Percentiles rank a stretch among this genome's conserved stretches.
These are phyloP conservation scores for Entophlyctis luteolus DNA, from an alignment of 192 early-diverging fungal genomes.

Conservation along the genomic window DNA sequence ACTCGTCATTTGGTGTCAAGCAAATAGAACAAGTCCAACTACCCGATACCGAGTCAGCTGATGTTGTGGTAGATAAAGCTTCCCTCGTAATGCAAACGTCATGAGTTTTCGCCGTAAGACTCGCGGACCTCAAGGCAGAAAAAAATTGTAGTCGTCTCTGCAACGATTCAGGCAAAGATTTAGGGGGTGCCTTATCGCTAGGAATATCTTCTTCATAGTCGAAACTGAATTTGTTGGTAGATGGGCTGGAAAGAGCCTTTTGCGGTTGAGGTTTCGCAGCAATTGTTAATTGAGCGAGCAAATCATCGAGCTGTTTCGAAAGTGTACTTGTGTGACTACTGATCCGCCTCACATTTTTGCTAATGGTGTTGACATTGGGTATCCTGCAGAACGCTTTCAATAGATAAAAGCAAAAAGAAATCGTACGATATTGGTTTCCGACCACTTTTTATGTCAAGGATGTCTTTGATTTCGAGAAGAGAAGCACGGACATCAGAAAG, in stretches of 20 bases:
- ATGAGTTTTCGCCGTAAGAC: too few species aligned
- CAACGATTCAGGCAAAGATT: too few species aligned
- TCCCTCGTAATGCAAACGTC: too few species aligned
- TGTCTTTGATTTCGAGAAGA: slow-evolving; percentile 17
- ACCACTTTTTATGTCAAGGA: slow-evolving; percentile 6
- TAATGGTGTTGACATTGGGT: slow-evolving; percentile 14
- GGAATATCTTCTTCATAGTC: too few species aligned
- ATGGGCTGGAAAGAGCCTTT: too few species aligned
- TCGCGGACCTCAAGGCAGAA: too few species aligned
- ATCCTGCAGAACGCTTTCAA: not conserved
- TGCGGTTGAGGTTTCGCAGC: not conserved
- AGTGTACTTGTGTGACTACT: slow-evolving; percentile 6
- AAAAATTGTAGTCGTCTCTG: too few species aligned
- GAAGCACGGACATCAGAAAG: slow-evolving; percentile 1
- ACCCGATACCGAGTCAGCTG: too few species aligned
- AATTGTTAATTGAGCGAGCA: not conserved
- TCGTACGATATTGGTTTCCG: not conserved
- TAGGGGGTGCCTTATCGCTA: too few species aligned
- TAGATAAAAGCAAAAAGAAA: not conserved
- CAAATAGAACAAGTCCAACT: not conserved
- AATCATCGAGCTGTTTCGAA: slow-evolving; percentile 12
- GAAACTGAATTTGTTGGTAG: too few species aligned
- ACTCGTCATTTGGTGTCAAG: not conserved
- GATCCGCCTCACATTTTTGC: slow-evolving; percentile 17
- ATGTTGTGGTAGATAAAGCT: too few species aligned